These are phyloP conservation scores for Davidsoniella neocaledoniae DNA, from an alignment of 2,329 filamentous ascomycete species.

Conservation along the genomic window DNA sequence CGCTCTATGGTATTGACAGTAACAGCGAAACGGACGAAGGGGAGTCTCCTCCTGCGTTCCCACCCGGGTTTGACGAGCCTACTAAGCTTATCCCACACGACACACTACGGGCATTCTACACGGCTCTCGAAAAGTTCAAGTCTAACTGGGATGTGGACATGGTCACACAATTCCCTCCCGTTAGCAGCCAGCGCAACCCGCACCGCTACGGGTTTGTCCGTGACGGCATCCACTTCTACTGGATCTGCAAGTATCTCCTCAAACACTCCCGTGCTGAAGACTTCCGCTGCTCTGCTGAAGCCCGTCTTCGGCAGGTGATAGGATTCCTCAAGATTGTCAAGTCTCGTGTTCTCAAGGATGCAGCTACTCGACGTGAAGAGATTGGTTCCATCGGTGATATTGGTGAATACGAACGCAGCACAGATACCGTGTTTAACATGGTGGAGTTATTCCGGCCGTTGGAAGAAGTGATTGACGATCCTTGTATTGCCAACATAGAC, in stretches of 20 bases:
- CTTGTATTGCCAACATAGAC: conserved; percentile 26
- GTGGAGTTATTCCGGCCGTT: conserved; percentile 51
- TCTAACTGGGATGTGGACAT: conserved; percentile 55
- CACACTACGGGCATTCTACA: conserved; percentile 30
- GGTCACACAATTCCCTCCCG: conserved; percentile 45
- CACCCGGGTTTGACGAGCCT: not conserved
- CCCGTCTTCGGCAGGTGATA: conserved; percentile 43
- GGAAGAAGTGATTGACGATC: conserved; percentile 26
- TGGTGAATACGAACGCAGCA: conserved; percentile 46
- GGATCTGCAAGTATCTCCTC: conserved; percentile 49
- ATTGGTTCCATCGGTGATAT: conserved; percentile 52
- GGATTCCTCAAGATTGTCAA: conserved; percentile 42
- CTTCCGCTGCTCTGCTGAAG: conserved; percentile 38
- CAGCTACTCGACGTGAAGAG: conserved; percentile 47
- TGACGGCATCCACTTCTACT: conserved; percentile 59
- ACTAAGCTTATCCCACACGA: conserved; percentile 30
- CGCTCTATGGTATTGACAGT: conserved; percentile 19
- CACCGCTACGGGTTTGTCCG: conserved; percentile 52
- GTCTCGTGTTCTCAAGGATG: conserved; percentile 44
- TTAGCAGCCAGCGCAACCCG: conserved; percentile 28
- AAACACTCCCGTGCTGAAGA: conserved; percentile 38
- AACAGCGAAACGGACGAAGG: conserved; percentile 23
- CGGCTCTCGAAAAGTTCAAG: conserved; percentile 57
- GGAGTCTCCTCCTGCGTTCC: not conserved
- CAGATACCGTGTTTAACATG: conserved; percentile 53